These are phyloP conservation scores for Penicillium pulvis DNA, from an alignment of 495 filamentous ascomycete species.

Conservation along the genomic window DNA sequence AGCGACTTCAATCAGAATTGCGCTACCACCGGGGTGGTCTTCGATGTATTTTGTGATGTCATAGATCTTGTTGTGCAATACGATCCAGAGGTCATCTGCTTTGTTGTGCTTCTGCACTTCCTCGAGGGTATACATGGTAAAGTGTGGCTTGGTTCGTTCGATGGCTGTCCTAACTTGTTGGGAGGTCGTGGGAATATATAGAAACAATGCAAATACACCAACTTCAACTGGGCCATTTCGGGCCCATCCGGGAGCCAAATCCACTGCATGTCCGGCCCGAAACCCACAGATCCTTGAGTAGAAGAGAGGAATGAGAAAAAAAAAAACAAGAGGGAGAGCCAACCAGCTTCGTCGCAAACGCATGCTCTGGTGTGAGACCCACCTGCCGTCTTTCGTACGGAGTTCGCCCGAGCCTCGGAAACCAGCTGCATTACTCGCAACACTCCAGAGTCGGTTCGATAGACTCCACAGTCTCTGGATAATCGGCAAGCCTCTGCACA, in stretches of 20 bases:
- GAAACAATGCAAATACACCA: neutral
- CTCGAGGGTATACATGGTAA: constrained; percentile 18
- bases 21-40: constrained; percentile 57
- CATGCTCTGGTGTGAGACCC: neutral
- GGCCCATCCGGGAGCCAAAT: neutral
- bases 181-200: neutral
- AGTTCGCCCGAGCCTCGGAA: neutral
- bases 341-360: neutral
- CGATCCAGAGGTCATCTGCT: constrained; percentile 46
- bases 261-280: neutral
- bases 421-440: neutral
- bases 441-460: neutral
- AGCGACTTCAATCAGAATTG: constrained; percentile 49
- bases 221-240: neutral
- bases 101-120: constrained; percentile 28
- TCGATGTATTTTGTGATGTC: constrained; percentile 51
- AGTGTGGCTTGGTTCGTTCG: neutral
- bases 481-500: neutral
- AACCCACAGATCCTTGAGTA: neutral
- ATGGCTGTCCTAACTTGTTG: neutral
- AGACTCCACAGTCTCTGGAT: neutral
- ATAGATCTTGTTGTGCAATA: constrained; percentile 55
- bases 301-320: neutral
- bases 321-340: neutral
- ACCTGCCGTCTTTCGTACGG: neutral